Conservation (phyloP, 2,329 filamentous ascomycete genomes). For the Anisogramma anomala region DNA sequence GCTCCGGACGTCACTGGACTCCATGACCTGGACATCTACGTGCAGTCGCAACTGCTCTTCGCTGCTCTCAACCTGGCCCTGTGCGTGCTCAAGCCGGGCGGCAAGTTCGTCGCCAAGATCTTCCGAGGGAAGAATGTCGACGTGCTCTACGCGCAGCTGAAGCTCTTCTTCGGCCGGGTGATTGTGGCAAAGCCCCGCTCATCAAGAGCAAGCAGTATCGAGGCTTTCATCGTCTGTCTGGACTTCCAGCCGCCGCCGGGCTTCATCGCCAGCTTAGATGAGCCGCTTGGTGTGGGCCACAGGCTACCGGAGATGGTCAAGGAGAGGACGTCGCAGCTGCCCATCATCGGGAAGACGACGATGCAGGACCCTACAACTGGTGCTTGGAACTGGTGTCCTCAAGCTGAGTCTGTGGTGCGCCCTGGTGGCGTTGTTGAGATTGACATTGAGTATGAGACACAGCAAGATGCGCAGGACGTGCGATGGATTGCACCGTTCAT, state of each 20-base stretch:
- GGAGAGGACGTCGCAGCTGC: constrained; percentile 28
- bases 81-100: constrained; percentile 82
- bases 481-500: constrained; percentile 92
- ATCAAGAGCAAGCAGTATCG: constrained; percentile 89
- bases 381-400: constrained; percentile 29
- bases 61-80: constrained; percentile 87
- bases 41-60: constrained; percentile 90
- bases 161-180: constrained; percentile 78
- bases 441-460: constrained; percentile 36
- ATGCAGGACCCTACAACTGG: constrained; percentile 36
- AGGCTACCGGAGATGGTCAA: constrained; percentile 39
- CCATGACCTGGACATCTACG: constrained; percentile 95
- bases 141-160: constrained; percentile 84
- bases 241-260: constrained; percentile 72
- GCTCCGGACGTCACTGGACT: constrained; percentile 94
- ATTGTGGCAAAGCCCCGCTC: constrained; percentile 88
- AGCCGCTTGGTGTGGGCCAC: constrained; percentile 57
- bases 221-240: constrained; percentile 92
- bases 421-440: constrained; percentile 33
- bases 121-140: constrained; percentile 95
- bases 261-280: constrained; percentile 64
- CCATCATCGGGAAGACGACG: constrained; percentile 29
- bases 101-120: constrained; percentile 96
- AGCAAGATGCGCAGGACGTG: constrained; percentile 29
- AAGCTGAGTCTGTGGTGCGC: not conserved